A percentile compares a stretch with the other conserved stretches of the same genome.
Evolutionary conservation across 2,329 filamentous ascomycete genomes (phyloP).

Genomic region (Dendrostoma leiphaemia): DNA sequence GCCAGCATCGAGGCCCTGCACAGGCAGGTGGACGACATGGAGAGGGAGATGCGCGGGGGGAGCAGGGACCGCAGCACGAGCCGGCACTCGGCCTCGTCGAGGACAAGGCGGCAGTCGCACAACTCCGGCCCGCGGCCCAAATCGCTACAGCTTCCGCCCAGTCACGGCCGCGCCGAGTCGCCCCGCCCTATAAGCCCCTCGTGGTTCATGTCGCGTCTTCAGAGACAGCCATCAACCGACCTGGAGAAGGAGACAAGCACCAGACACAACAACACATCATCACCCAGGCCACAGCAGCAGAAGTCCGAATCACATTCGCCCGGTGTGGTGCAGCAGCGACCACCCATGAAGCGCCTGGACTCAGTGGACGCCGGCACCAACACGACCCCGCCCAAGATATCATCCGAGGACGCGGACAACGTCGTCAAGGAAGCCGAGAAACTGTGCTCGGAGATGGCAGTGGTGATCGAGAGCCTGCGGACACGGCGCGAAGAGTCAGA

Average conservation of each 20-base stretch:
- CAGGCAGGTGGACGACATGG: slow-evolving; percentile 42
- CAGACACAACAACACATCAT: too few relatives aligned
- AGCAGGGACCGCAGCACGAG: not conserved
- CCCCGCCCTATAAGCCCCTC: slow-evolving; percentile 15
- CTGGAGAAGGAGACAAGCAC: not conserved
- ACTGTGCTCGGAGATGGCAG: slow-evolving; percentile 49
- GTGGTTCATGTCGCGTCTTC: slow-evolving; percentile 17
- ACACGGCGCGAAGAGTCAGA: slow-evolving; percentile 59
- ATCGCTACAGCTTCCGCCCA: slow-evolving; percentile 6
- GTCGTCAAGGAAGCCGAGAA: slow-evolving; percentile 35
- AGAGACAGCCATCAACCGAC: slow-evolving; percentile 2
- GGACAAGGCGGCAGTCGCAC: not conserved
- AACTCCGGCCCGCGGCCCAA: slow-evolving; percentile 1
- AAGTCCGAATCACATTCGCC: too few relatives aligned
- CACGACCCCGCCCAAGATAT: slow-evolving; percentile 10
- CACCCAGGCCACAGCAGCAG: too few relatives aligned
- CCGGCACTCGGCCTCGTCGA: not conserved
- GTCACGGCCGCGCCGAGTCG: not conserved
- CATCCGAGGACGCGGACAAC: slow-evolving; percentile 23
- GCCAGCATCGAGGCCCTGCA: slow-evolving; percentile 36
- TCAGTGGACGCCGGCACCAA: slow-evolving; percentile 5
- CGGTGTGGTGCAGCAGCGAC: not conserved
- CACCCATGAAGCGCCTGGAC: slow-evolving; percentile 8
- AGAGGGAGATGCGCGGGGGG: slow-evolving; percentile 27
- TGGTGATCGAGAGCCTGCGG: slow-evolving; percentile 49